A percentile compares a stretch with the other conserved stretches of the same genome.
Evolutionary conservation across 305 asterid genomes (phyloP).

Genomic region (Plantago coronopus): DNA sequence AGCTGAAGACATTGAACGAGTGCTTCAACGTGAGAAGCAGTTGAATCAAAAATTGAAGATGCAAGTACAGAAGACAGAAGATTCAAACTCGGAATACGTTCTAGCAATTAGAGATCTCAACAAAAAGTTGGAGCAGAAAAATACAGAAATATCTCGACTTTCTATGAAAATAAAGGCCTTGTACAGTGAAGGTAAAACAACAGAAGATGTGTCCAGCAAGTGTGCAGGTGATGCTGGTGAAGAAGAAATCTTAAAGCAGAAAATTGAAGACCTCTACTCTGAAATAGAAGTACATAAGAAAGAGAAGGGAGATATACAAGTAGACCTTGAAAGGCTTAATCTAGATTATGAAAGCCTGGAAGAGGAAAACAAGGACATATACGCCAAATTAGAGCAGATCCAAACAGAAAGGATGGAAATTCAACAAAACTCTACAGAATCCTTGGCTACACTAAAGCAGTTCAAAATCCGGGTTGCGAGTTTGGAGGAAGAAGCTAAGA

Average conservation of each 20-base stretch:
- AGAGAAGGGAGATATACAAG: slow-evolving; percentile 50
- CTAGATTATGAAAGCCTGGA: slow-evolving; percentile 45
- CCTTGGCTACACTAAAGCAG: slow-evolving; percentile 49
- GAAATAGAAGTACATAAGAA: slow-evolving; percentile 60
- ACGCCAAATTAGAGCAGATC: slow-evolving; percentile 42
- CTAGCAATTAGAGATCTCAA: slow-evolving; percentile 71
- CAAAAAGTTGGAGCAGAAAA: slow-evolving; percentile 62
- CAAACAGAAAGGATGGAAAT: slow-evolving; percentile 46
- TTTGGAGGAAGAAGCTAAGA: slow-evolving; percentile 51
- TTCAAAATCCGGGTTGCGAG: slow-evolving; percentile 44
- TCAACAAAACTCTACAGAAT: slow-evolving; percentile 44
- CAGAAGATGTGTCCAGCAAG: slow-evolving; percentile 27
- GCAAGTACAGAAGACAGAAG: slow-evolving; percentile 73
- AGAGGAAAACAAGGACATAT: slow-evolving; percentile 45
- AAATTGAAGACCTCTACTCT: slow-evolving; percentile 39
- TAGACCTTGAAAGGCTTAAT: slow-evolving; percentile 46
- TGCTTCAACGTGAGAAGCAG: slow-evolving; percentile 59
- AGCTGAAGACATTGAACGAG: slow-evolving; percentile 48
- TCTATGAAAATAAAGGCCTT: slow-evolving; percentile 46
- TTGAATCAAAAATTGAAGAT: slow-evolving; percentile 49
- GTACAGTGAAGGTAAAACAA: slow-evolving; percentile 31
- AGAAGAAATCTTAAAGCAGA: slow-evolving; percentile 46
- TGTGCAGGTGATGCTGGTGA: slow-evolving; percentile 39
- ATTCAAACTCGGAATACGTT: slow-evolving; percentile 79
- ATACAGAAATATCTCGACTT: slow-evolving; percentile 58